Base-by-base conservation (phyloP, 495 filamentous ascomycete genomes). In the Ramalina intermedia region DNA sequence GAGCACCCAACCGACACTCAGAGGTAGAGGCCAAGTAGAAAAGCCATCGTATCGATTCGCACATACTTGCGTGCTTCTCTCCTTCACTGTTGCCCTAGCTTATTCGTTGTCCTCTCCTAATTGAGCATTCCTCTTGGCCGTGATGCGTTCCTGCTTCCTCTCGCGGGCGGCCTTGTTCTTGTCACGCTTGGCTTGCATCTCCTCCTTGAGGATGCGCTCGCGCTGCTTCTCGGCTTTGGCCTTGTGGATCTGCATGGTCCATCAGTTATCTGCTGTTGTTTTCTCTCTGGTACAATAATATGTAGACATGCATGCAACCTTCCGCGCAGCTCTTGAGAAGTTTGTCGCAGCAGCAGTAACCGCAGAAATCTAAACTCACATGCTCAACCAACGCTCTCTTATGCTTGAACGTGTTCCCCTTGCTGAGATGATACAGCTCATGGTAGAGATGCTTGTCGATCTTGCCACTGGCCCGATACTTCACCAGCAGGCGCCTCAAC, bases 401-500 rank as follows among this genome's bases (percentile, higher is more conserved):
- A 83, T 99, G 91, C 87, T 99, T 99, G 84, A 99, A 99, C 68
- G 91, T 90, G 81, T 99, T 99, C 94, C 91, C 91, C 88, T 99
- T 99, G 82, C 82, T 85, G 62, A 94, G 74, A 70, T 95, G 89
- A 78, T 99, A 99, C 56, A 99, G 87, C 76, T 95, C 86, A 79
- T 99, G 91, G 80, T 99, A 99, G 46, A 99, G 88, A 78, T 99
- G 93, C 81, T 99, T 99, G 77, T 99, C 91, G 71, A 99, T 99
- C 84, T 99, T 99, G 71, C 91, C 91, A 64, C 82, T 81, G 67
- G 88, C 90, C 73, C 91, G 91, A 78, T 99, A 99, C 75, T 96
- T 94, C 76, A 94, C 90, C 58, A 99, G 80, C 41, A 99, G 84
- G 69, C 91, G 90, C 63, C 91, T 89, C 73, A 99, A 88, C 60